phyloP scores from a whole-genome alignment of 371 early-diverging fungal species.

The Actinomucor elegans region DNA sequence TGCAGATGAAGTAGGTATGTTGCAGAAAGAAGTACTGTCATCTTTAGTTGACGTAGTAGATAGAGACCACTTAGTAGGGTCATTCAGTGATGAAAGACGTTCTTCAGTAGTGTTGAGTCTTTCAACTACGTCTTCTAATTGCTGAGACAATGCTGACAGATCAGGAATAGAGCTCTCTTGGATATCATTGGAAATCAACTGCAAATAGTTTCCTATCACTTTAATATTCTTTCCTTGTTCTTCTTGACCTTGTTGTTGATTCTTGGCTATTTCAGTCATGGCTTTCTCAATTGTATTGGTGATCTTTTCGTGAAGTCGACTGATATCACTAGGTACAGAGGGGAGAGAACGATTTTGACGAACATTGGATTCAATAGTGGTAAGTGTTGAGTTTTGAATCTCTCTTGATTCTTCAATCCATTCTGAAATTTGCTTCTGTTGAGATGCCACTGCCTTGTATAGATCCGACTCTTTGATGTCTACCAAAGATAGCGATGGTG shows the following conservation, averaged over 20 bases:
- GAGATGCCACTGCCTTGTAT: conserved; percentile 5
- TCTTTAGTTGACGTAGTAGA: not conserved
- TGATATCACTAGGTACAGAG: conserved; percentile 5
- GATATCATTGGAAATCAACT: conserved; percentile 38
- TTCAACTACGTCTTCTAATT: conserved; percentile 37
- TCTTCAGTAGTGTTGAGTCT: conserved; percentile 20
- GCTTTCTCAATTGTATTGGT: conserved; percentile 5
- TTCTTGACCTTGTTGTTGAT: conserved; percentile 23
- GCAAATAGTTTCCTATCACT: conserved; percentile 36
- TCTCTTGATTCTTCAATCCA: conserved; percentile 17
- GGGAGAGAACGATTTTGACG: conserved; percentile 2
- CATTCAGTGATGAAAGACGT: conserved; percentile 11
- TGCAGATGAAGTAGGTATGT: not conserved
- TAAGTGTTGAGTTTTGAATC: conserved; percentile 4
- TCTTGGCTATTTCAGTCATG: conserved; percentile 18
- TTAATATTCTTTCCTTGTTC: conserved; percentile 40
- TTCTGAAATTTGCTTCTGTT: conserved; percentile 13
- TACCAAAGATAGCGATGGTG: not conserved
- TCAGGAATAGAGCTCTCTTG: conserved; percentile 38
- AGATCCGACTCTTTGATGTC: conserved; percentile 7
- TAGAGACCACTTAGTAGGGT: not conserved
- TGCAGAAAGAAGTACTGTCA: not conserved
- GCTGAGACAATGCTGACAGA: conserved; percentile 29
- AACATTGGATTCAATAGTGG: conserved; percentile 1
- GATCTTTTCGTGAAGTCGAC: conserved; percentile 16